Base-by-base conservation (phyloP, 345 rosid genomes). In the Sonneratia caseolaris region DNA sequence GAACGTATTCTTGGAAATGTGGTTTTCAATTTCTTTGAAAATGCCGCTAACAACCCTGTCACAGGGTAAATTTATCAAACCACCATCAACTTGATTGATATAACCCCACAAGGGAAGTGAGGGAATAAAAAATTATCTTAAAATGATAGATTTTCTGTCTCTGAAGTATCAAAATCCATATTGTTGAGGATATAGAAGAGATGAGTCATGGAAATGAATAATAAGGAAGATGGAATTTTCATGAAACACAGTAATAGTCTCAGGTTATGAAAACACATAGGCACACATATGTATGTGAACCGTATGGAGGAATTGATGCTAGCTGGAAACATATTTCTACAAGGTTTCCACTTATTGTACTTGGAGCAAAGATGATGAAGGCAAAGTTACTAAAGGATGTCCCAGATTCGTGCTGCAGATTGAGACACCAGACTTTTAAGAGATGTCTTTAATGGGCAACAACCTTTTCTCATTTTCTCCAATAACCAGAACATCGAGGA, bases 401-500 rank as follows among this genome's bases (percentile, higher is more conserved):
- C 42, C 21, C 68, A 65, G 68, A 11, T 21, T 65, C 19, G 1
- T 36, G n/a, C 10, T 24, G n/a, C 42, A 6, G 21, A 4, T 15
- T 65, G 19, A 32, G 68, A 65, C 12, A 19, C 68, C 35, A 38
- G 68, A 32, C 16, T 65, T 32, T 1, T 65, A 38, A 36, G 37
- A 24, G 68, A 11, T 19, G 22, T 65, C 14, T 45, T 12, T 68
- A 27, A 68, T 42, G 36, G 19, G 19, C 49, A 22, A 51, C 47
- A 82, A 94, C 99, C 97, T 91, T 85, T 91, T 91, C 82, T 95
- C 99, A 81, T 83, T 87, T 80, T 95, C 99, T 74, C 99, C 97
- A 79, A 84, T 83, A 10, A 95, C 91, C 83, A 92, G 80, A 76
- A 86, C 80, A 55, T 86, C 85, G 74, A 95, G 79, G 68, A 92